Percentiles rank a stretch among this genome's conserved stretches.
Conservation (phyloP, 805 yeast species). For the Lachancea fermentati region DNA sequence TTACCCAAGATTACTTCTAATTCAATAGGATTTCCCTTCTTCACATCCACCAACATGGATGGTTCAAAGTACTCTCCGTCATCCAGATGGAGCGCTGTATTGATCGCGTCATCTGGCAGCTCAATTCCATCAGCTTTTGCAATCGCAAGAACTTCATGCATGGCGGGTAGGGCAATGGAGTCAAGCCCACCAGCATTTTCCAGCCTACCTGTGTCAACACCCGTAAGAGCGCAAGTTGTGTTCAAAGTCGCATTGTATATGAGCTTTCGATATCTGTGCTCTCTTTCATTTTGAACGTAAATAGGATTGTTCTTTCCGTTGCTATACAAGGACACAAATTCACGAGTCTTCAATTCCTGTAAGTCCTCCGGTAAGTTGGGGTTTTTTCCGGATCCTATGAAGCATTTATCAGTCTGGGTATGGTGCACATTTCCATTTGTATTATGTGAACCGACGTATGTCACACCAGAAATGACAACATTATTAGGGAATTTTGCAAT, state of each 20-base stretch:
- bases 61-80: constrained; percentile 58
- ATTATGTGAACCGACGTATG: constrained; percentile 53
- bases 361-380: constrained; percentile 22
- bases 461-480: constrained; percentile 53
- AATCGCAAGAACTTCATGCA: constrained; percentile 58
- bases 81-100: constrained; percentile 50
- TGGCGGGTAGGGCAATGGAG: constrained; percentile 47
- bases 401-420: constrained; percentile 39
- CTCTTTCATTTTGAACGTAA: constrained; percentile 42
- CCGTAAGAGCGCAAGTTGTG: constrained; percentile 54
- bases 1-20: constrained; percentile 69
- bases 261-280: constrained; percentile 59
- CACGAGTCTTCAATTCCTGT: constrained; percentile 34
- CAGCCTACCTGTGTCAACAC: constrained; percentile 54
- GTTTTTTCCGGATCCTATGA: constrained; percentile 42
- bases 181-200: constrained; percentile 40
- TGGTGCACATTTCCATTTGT: constrained; percentile 42
- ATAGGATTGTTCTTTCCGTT: constrained; percentile 38
- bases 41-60: constrained; percentile 66
- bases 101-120: constrained; percentile 45
- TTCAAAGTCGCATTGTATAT: constrained; percentile 66
- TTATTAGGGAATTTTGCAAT: constrained; percentile 45
- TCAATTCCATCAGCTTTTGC: constrained; percentile 66
- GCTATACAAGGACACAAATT: constrained; percentile 42
- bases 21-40: constrained; percentile 64